A percentile compares a stretch with the other conserved stretches of the same genome.
These are phyloP conservation scores for Datura wrightii DNA, from an alignment of 257 asterid species.

Conservation along the genomic window DNA sequence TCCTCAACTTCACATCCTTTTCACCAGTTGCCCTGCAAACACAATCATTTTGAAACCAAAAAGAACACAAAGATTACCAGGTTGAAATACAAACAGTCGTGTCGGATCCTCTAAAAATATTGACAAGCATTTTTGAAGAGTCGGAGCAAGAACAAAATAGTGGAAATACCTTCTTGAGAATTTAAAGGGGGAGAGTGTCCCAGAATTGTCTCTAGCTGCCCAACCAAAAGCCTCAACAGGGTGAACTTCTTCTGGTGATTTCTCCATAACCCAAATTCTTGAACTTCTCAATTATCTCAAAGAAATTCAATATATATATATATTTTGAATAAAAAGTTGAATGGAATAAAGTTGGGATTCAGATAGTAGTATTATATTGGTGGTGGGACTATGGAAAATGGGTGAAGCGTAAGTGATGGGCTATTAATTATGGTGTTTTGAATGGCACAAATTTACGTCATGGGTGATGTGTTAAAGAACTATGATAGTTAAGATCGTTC, in stretches of 20 bases:
- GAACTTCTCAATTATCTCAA: neutral
- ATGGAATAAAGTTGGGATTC: neutral
- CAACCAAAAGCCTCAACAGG: slow-evolving; percentile 49
- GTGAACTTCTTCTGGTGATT: slow-evolving; percentile 32
- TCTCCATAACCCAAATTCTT: neutral
- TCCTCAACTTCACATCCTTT: slow-evolving; percentile 46
- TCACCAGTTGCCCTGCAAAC: slow-evolving; percentile 45
- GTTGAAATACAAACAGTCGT: no score
- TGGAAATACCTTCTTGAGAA: slow-evolving; percentile 47
- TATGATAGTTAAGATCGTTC: neutral
- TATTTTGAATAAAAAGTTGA: neutral
- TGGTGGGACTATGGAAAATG: neutral
- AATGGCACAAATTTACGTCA: neutral
- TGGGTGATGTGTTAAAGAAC: neutral
- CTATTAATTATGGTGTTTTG: neutral
- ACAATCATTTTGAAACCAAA: neutral
- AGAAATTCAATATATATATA: neutral
- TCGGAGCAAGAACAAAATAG: neutral
- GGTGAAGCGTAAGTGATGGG: neutral
- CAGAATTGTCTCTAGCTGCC: slow-evolving; percentile 61
- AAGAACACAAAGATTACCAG: neutral
- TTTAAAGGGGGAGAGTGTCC: slow-evolving; percentile 51
- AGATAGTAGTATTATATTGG: neutral
- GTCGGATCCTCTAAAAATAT: neutral
- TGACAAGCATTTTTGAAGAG: neutral